Base-by-base conservation (phyloP, 75 land plant genomes). In the Isoetes taiwanensis region DNA sequence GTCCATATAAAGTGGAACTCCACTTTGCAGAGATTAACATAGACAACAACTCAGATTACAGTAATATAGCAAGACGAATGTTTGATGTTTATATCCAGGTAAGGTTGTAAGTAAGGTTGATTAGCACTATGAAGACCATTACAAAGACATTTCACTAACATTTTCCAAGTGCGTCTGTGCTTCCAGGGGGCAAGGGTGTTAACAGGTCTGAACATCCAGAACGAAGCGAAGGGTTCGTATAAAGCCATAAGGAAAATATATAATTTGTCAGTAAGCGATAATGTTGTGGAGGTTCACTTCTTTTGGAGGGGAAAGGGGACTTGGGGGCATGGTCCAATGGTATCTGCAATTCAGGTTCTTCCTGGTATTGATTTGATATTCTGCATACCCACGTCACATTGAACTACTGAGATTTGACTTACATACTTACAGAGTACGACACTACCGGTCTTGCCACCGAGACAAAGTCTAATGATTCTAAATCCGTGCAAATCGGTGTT, bases 21-120 rank as follows among this genome's bases (percentile, higher is more conserved):
- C 50, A 46, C 23, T 46, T 46, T 46, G 6, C 50, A 8, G 50
- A 46, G 50, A 46, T 46, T 16, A 6, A 6, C 12, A 19, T 46
- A 4, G 50, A 46, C 16, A 46, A 46, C 16, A 46, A 23, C 50
- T 19, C 50, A 6, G 16, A 6, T 6, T 46, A 23, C 25, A 5
- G 4, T 4, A 23, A 8, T 8, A 46, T 8, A 8, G 25, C 50
- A 19, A 46, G 50, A n/a, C 5, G 50, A 46, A 6, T 46, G 6
- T 46, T 46, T 46, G 50, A 46, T 16, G 16, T 46, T 6, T 46
- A 46, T 46, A 5, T 46, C n/a, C 50, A 46, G 50, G 50, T 46
- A 14, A 37, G 39, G 12, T 37, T 37, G 12, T 37, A 9, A 37
- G 39, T 9, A 37, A 9, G 9, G 14, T 37, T 9, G 9, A 14